Percentiles rank a stretch among this genome's conserved stretches.
These are phyloP conservation scores for Stevia rebaudiana DNA, from an alignment of 140 eudicot species.

Conservation along the genomic window DNA sequence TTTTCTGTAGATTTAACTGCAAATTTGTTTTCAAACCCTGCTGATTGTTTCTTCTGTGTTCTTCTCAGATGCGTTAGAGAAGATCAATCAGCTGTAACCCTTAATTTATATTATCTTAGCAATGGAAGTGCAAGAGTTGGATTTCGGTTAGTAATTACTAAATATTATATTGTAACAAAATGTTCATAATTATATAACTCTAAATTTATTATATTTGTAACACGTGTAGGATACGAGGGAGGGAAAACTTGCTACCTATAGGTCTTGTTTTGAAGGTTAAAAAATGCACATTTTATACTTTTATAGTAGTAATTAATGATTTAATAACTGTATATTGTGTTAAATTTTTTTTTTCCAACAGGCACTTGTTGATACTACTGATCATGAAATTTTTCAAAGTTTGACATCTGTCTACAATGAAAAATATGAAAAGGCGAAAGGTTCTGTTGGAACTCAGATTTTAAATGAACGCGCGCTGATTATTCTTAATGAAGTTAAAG, in stretches of 20 bases:
- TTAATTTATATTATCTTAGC: slow-evolving; percentile 66
- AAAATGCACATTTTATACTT: not conserved
- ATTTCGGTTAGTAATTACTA: slow-evolving; percentile 69
- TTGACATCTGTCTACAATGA: slow-evolving; percentile 71
- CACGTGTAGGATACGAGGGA: slow-evolving; percentile 74
- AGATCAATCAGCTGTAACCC: slow-evolving; percentile 81
- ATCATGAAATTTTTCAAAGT: slow-evolving; percentile 70
- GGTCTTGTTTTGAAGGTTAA: slow-evolving; percentile 83
- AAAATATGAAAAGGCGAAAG: slow-evolving; percentile 58
- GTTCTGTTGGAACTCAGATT: slow-evolving; percentile 92
- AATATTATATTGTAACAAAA: too few species aligned
- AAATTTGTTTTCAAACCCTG: not conserved
- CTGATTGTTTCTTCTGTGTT: slow-evolving; percentile 2
- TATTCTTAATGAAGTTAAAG: slow-evolving; percentile 79
- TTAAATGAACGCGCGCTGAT: slow-evolving; percentile 83
- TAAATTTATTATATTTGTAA: not conserved
- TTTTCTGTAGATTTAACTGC: not conserved
- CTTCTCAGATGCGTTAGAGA: slow-evolving; percentile 82
- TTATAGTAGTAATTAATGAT: not conserved
- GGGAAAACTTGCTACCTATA: slow-evolving; percentile 85
- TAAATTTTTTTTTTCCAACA: slow-evolving; percentile 17
- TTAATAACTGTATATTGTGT: too few species aligned
- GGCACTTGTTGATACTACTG: slow-evolving; percentile 82
- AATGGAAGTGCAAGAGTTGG: slow-evolving; percentile 98
- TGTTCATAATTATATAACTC: too few species aligned